Evolutionary conservation across 176 grass and related monocot species (phyloP), one percentile per base, ranked within the genome.

Genomic region (Elymus sibiricus): DNA sequence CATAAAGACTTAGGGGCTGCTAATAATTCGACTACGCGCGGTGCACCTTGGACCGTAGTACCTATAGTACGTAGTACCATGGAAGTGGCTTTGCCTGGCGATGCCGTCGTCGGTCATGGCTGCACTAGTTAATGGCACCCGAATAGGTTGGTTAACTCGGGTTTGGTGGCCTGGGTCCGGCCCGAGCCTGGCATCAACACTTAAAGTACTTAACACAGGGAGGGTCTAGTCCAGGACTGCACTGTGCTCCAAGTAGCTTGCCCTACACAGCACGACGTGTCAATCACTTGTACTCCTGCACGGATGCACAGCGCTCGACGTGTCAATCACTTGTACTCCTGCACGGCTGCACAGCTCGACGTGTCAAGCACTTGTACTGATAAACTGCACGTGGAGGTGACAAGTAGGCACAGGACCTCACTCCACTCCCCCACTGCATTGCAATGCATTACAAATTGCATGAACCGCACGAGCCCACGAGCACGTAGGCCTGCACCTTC

Each of bases 51-150:
- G 80, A 27, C 10, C 16, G 16, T 7, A 12, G 2, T 0, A 16
- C 44, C 11, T 49, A 51, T 49, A 51, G 4, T 51, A 51, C 16
- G 47, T 49, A 17, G 16, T 31, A 10, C 27, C 0, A 3, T 53
- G 51, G 9, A 12, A 27, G 0, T 19, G 27, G 9, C 4, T 47
- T 17, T 14, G 11, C 9, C 32, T n/a, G 26, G 39, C 42, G 73
- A 58, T 64, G 22, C 40, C 51, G 69, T 58, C 89, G 26, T 29
- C 24, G 56, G 42, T 21, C 89, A 47, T 29, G 42, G 38, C 0
- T 58, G 13, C 79, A 79, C 79, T 12, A 87, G 83, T 87, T 59
- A 87, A 87, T 87, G 89, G 89, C 89, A 84, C 75, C 89, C 89
- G 61, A 90, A 87, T 55, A 90, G 85, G 89, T 80, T 87, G 89